Conservation (phyloP, 768 basidiomycete genomes). For the Auriscalpium vulgare region DNA sequence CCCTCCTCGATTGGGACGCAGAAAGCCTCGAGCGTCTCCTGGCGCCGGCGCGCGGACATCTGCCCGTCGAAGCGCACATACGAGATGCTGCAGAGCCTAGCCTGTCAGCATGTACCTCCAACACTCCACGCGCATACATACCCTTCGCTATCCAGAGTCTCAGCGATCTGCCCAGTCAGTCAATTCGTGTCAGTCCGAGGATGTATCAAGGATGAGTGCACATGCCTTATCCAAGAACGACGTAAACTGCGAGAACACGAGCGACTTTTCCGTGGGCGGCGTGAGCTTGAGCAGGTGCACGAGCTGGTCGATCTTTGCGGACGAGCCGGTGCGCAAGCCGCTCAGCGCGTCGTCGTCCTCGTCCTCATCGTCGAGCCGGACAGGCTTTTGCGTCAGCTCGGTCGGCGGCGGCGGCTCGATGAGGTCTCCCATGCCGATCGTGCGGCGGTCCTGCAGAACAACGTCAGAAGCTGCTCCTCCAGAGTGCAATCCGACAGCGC, state of each 20-base stretch:
- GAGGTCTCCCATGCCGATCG: slow-evolving; percentile 45
- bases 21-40: slow-evolving; percentile 70
- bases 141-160: slow-evolving; percentile 60
- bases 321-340: slow-evolving; percentile 46
- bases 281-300: slow-evolving; percentile 64
- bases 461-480: neutral
- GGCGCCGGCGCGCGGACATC: slow-evolving; percentile 73
- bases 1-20: slow-evolving; percentile 45
- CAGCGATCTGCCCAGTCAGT: slow-evolving; percentile 46
- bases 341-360: slow-evolving; percentile 18
- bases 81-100: slow-evolving; percentile 40
- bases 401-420: slow-evolving; percentile 57
- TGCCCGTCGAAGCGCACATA: slow-evolving; percentile 81
- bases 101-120: no score
- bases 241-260: slow-evolving; percentile 90
- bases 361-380: slow-evolving; percentile 30
- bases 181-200: no score
- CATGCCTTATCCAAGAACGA: slow-evolving; percentile 72
- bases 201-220: neutral
- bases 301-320: slow-evolving; percentile 82
- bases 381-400: slow-evolving; percentile 57
- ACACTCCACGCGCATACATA: slow-evolving; percentile 18
- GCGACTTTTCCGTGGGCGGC: slow-evolving; percentile 63
- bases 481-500: neutral
- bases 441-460: slow-evolving; percentile 57